Conservation (phyloP, 2,329 filamentous ascomycete species). For the Bimuria novae-zelandiae region DNA sequence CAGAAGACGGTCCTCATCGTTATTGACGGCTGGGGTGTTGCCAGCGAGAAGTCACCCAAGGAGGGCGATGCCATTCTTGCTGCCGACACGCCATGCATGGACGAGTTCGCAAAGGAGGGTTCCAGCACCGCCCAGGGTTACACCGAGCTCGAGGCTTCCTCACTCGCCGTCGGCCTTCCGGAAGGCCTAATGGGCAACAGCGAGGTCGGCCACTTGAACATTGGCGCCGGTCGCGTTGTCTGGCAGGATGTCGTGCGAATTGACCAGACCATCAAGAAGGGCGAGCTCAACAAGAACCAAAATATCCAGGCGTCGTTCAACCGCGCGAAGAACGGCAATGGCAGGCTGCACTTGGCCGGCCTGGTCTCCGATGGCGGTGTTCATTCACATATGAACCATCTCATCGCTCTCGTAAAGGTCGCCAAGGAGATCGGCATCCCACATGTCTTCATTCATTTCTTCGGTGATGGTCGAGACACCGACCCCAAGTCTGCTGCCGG, state of each 20-base stretch:
- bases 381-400: constrained; percentile 92
- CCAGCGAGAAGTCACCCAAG: constrained; percentile 77
- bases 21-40: constrained; percentile 98
- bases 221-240: constrained; percentile 94
- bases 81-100: constrained; percentile 93
- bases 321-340: constrained; percentile 82
- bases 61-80: constrained; percentile 94
- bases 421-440: constrained; percentile 88
- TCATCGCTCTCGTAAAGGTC: constrained; percentile 83
- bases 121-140: constrained; percentile 81
- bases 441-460: constrained; percentile 98
- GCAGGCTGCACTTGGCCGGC: constrained; percentile 88
- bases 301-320: constrained; percentile 80
- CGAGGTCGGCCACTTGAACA: constrained; percentile 98
- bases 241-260: constrained; percentile 97
- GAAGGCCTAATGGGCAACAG: constrained; percentile 99
- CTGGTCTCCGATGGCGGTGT: constrained; percentile 95
- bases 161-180: constrained; percentile 90
- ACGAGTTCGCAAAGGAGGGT: constrained; percentile 69
- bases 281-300: constrained; percentile 73
- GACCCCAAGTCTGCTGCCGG: constrained; percentile 91
- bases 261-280: constrained; percentile 87
- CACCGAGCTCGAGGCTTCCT: constrained; percentile 93
- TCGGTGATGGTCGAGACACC: constrained; percentile 95
- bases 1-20: constrained; percentile 81